Percentiles rank a stretch among this genome's conserved stretches.
These are phyloP conservation scores for Paragyromitra xinjiangensis DNA, from an alignment of 495 filamentous ascomycete genomes.

Conservation along the genomic window DNA sequence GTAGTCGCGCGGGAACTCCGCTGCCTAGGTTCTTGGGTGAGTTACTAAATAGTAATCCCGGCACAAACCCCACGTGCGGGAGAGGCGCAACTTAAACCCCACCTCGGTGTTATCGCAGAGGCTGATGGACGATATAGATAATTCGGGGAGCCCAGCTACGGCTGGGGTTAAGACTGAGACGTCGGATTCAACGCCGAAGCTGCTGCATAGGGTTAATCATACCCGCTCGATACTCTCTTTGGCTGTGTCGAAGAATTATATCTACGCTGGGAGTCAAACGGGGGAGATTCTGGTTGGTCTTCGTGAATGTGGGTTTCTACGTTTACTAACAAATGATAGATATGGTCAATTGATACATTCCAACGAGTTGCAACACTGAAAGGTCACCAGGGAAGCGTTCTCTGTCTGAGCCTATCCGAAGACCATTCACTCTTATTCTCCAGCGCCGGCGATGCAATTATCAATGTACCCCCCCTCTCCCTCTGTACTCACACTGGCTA, in stretches of 20 bases:
- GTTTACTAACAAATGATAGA: conserved; percentile 58
- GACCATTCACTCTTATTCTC: conserved; percentile 85
- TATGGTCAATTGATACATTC: conserved; percentile 88
- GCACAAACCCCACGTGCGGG: background rate
- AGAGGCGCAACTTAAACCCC: background rate
- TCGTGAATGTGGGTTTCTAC: conserved; percentile 41
- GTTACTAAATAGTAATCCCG: conserved; percentile 1
- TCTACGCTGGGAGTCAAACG: conserved; percentile 90
- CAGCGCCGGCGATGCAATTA: conserved; percentile 89
- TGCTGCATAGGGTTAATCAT: conserved; percentile 75
- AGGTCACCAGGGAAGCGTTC: conserved; percentile 88
- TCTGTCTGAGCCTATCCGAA: conserved; percentile 79
- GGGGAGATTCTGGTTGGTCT: conserved; percentile 79
- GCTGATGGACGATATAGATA: conserved; percentile 38
- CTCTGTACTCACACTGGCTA: background rate
- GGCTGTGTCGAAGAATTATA: conserved; percentile 67
- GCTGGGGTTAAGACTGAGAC: background rate
- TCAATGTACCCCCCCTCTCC: conserved; percentile 71
- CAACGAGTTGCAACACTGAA: conserved; percentile 77
- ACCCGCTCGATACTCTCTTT: conserved; percentile 77
- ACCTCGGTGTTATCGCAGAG: background rate
- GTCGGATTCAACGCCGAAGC: conserved; percentile 60
- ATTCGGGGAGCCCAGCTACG: conserved; percentile 14
- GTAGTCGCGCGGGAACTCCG: conserved; percentile 40
- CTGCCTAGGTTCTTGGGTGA: conserved; percentile 48